phyloP scores from a whole-genome alignment of 441 rosid species.

The Euphorbia corollata region DNA sequence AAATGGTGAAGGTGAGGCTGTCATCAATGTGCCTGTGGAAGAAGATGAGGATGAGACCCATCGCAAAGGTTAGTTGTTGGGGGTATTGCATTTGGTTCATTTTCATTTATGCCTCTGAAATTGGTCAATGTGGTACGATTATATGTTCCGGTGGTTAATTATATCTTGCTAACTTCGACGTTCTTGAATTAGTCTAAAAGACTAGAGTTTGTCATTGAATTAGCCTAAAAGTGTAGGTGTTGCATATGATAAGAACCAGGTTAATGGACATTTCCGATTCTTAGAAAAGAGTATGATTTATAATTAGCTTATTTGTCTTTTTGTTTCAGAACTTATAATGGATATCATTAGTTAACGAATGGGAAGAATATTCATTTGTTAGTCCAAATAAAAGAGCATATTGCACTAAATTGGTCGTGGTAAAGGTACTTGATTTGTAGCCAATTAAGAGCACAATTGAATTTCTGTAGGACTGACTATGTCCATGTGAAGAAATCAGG shows the following conservation, averaged over 20 bases:
- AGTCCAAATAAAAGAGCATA: no score
- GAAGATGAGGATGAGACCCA: slow-evolving; percentile 36
- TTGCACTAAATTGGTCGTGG: background rate
- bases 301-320: background rate
- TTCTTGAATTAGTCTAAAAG: background rate
- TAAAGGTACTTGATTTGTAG: background rate
- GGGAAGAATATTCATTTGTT: background rate
- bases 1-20: slow-evolving; percentile 21
- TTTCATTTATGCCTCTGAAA: background rate
- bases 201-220: background rate
- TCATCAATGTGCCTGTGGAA: slow-evolving; percentile 41
- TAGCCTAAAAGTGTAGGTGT: no score
- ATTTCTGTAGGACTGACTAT: background rate
- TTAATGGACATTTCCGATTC: background rate
- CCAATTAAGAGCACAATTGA: background rate
- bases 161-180: background rate
- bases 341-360: background rate
- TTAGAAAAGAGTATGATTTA: background rate
- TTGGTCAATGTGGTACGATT: background rate
- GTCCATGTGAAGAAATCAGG: background rate
- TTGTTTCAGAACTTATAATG: background rate
- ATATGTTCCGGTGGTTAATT: background rate
- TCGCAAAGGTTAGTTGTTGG: slow-evolving; percentile 37
- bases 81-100: no score
- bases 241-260: background rate